A percentile compares a stretch with the other conserved stretches of the same genome.
Conservation (phyloP, 176 grass and related monocot genomes). For the Oryza glumipatula region DNA sequence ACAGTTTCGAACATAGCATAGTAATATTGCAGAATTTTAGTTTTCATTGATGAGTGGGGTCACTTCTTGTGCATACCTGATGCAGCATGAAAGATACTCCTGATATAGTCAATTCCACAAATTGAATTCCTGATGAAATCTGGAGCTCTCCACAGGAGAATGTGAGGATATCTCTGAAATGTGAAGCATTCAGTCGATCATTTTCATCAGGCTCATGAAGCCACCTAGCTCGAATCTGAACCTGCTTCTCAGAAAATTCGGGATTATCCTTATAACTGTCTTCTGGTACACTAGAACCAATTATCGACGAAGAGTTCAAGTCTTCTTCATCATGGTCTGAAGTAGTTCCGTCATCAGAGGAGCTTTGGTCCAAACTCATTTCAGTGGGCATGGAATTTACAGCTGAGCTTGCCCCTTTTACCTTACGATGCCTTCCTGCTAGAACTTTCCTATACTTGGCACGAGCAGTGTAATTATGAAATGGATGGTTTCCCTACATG, state of each 20-base stretch:
- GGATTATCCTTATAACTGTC: constrained; percentile 34
- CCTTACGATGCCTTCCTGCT: constrained; percentile 43
- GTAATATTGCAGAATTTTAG: neutral
- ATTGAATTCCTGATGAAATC: constrained; percentile 64
- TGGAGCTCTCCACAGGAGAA: constrained; percentile 75
- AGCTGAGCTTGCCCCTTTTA: constrained; percentile 36
- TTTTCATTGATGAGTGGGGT: neutral
- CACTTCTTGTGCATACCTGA: constrained; percentile 56
- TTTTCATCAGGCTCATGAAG: constrained; percentile 86
- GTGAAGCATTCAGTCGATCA: constrained; percentile 78
- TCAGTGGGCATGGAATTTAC: constrained; percentile 43
- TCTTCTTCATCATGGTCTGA: constrained; percentile 48
- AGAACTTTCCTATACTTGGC: constrained; percentile 78
- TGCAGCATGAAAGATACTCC: constrained; percentile 98
- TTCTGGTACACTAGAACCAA: constrained; percentile 33
- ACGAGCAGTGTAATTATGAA: constrained; percentile 95
- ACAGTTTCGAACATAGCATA: neutral
- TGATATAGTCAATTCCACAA: constrained; percentile 82
- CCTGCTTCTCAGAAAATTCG: constrained; percentile 35
- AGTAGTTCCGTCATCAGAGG: constrained; percentile 39
- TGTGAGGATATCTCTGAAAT: constrained; percentile 83
- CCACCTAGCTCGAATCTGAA: constrained; percentile 76
- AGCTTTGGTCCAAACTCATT: constrained; percentile 32
- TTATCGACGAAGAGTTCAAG: constrained; percentile 37
- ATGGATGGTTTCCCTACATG: constrained; percentile 84